Evolutionary conservation across 2,329 filamentous ascomycete genomes (phyloP).

Genomic region (Colletotrichum sojae): DNA sequence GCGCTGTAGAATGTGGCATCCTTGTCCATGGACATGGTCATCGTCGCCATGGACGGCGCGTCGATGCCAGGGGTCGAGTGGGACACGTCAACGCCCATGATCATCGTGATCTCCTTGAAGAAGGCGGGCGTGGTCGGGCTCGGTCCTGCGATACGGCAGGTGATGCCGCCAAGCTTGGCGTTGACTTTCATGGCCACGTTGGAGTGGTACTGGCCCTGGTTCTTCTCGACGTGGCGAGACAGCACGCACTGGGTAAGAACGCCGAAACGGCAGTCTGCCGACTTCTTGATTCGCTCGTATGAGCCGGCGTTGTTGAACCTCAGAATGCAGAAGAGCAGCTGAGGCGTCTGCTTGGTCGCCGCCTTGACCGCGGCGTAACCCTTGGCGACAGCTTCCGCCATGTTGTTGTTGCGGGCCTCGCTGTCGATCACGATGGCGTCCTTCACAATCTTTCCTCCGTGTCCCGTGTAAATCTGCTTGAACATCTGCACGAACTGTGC

Average conservation of each 20-base stretch:
- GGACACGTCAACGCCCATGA: constrained; percentile 93
- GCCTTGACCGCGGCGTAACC: constrained; percentile 70
- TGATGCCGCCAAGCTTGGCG: constrained; percentile 90
- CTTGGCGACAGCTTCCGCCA: constrained; percentile 67
- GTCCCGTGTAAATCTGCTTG: constrained; percentile 59
- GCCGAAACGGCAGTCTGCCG: constrained; percentile 87
- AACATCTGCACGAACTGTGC: constrained; percentile 69
- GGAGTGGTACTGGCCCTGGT: constrained; percentile 86
- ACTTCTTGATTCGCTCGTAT: constrained; percentile 92
- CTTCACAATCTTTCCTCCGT: constrained; percentile 60
- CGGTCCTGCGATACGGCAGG: constrained; percentile 60
- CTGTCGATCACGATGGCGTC: constrained; percentile 50
- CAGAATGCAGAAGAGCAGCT: constrained; percentile 86
- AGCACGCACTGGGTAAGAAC: constrained; percentile 88
- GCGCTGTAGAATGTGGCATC: constrained; percentile 83
- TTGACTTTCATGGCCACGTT: constrained; percentile 99
- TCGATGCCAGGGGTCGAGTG: constrained; percentile 80
- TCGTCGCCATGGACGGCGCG: constrained; percentile 84
- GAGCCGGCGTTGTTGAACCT: constrained; percentile 77
- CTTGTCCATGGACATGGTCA: constrained; percentile 85
- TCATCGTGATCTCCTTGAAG: constrained; percentile 56
- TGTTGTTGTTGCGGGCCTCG: constrained; percentile 51
- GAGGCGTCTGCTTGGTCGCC: constrained; percentile 70
- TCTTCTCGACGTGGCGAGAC: constrained; percentile 75
- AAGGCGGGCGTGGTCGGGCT: constrained; percentile 48